Evolutionary conservation across 768 basidiomycete species (phyloP).

Genomic region (Collybia nuda): DNA sequence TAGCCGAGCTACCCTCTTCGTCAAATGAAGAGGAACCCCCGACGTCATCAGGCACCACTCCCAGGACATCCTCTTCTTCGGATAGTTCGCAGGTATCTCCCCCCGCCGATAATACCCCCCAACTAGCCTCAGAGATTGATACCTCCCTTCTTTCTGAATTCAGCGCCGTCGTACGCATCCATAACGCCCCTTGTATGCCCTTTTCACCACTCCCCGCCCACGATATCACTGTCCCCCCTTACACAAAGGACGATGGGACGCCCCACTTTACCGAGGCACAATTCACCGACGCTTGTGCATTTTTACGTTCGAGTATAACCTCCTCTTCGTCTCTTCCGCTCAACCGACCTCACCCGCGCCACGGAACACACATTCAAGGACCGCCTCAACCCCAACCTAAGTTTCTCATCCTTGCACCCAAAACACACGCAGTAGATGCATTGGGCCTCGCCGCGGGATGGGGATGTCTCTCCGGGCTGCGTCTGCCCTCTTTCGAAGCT

Average conservation of each 20-base stretch:
- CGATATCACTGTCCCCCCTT: not conserved
- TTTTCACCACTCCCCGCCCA: not conserved
- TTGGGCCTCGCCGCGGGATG: slow-evolving; percentile 1
- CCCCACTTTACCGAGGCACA: not conserved
- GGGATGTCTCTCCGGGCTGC: not conserved
- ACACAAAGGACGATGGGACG: not conserved
- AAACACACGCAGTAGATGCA: slow-evolving; percentile 3
- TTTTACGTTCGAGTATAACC: not conserved
- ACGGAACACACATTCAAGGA: not conserved
- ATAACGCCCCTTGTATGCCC: too few species aligned
- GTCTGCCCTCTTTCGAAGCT: not conserved
- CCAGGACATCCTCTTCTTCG: too few species aligned
- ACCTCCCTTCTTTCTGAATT: not conserved
- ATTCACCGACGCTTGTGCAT: not conserved
- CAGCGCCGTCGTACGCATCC: not conserved
- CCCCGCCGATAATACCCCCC: not conserved
- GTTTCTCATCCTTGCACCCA: slow-evolving; percentile 1
- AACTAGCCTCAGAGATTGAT: not conserved
- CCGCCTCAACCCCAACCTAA: not conserved
- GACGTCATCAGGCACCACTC: not conserved
- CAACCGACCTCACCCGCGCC: not conserved
- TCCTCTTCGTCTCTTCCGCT: not conserved
- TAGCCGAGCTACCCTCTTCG: too few species aligned
- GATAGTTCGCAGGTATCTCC: not conserved
- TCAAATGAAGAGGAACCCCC: not conserved